Percentiles rank a stretch among this genome's conserved stretches.
These are phyloP conservation scores for Nicotiana tomentosiformis DNA, from an alignment of 257 asterid species.

Conservation along the genomic window DNA sequence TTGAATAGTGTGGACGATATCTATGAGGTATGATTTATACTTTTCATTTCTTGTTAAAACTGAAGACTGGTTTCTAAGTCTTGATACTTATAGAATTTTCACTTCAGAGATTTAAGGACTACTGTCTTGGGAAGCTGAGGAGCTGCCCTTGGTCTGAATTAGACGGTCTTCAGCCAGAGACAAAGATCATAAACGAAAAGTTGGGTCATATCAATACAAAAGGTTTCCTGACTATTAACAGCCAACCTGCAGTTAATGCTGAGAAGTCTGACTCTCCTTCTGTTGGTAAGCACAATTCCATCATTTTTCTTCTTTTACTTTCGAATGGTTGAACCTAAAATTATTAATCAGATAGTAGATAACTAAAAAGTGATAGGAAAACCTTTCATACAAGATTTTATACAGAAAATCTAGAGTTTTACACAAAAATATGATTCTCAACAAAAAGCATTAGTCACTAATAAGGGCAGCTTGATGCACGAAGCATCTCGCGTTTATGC, in stretches of 20 bases:
- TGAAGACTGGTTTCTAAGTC: background rate
- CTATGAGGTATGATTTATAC: slow-evolving; percentile 48
- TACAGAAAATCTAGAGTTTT: background rate
- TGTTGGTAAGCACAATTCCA: slow-evolving; percentile 48
- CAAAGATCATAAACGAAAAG: slow-evolving; percentile 72
- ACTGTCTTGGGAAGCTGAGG: slow-evolving; percentile 76
- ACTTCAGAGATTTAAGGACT: slow-evolving; percentile 57
- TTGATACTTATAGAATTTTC: slow-evolving; percentile 2
- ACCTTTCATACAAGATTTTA: background rate
- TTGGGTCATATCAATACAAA: slow-evolving; percentile 58
- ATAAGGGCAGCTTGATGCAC: too few species aligned
- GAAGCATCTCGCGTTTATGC: too few species aligned
- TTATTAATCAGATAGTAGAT: background rate
- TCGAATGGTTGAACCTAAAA: background rate
- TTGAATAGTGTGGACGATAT: slow-evolving; percentile 63
- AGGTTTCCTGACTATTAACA: slow-evolving; percentile 86
- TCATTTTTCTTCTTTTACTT: background rate
- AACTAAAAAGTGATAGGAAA: background rate
- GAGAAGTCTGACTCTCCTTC: slow-evolving; percentile 75
- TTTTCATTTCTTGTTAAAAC: background rate
- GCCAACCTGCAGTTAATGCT: slow-evolving; percentile 96
- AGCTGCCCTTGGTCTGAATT: slow-evolving; percentile 91
- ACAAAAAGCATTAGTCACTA: too few species aligned
- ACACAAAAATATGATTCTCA: background rate
- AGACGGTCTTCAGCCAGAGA: slow-evolving; percentile 94